Evolutionary conservation across 139 green algal species (phyloP), one percentile per base, ranked within the genome.

Genomic region (Ettlia oleoabundans): DNA sequence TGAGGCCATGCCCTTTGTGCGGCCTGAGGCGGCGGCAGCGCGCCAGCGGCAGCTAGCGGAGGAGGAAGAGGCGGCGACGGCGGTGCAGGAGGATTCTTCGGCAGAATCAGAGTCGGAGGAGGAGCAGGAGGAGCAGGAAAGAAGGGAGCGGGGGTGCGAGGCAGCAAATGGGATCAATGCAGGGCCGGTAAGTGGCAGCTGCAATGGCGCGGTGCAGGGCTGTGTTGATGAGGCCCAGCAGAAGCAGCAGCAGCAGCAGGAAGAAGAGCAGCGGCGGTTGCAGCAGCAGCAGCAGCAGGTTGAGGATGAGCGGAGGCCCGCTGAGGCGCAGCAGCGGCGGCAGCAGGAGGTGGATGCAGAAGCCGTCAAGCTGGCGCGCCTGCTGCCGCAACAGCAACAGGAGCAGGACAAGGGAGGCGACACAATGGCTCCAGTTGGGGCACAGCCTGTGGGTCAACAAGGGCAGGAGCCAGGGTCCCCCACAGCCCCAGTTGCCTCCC

Each of bases 371-470:
- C 30, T 77, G 9, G 70, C 70, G 0, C 70, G 26, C 42, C 70
- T 77, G 70, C 70, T 77, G 70, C 42, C 70, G 28, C 70, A 77
- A 30, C 8, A 43, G 64, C n/a, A n/a, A n/a, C n/a, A n/a, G n/a
- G n/a, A n/a, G n/a, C n/a, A n/a, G n/a, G n/a, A n/a, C n/a, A n/a
- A n/a, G n/a, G n/a, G n/a, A n/a, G n/a, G n/a, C n/a, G n/a, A n/a
- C n/a, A n/a, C n/a, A n/a, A n/a, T n/a, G n/a, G n/a, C n/a, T n/a
- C n/a, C n/a, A n/a, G n/a, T n/a, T n/a, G n/a, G n/a, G n/a, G n/a
- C n/a, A n/a, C n/a, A n/a, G n/a, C n/a, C n/a, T n/a, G n/a, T n/a
- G n/a, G n/a, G n/a, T n/a, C n/a, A n/a, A n/a, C n/a, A n/a, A n/a
- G n/a, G n/a, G n/a, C n/a, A n/a, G n/a, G n/a, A n/a, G n/a, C n/a